Base-by-base conservation (phyloP, 2,329 filamentous ascomycete genomes). In the Pseudogymnoascus sp. region DNA sequence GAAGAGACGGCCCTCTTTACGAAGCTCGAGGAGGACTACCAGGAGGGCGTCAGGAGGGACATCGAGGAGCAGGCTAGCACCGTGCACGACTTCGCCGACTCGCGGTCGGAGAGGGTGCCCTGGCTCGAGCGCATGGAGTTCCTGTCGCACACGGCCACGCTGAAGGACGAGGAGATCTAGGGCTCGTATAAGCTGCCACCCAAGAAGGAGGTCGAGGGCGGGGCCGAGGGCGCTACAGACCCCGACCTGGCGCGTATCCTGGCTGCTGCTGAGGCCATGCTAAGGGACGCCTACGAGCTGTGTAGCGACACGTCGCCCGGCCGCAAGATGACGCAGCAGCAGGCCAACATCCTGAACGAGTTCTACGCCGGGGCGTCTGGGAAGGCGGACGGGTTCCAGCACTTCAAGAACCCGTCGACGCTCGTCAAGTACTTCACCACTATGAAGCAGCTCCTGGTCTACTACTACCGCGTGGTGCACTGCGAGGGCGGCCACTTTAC, bases 351-450 rank as follows among this genome's bases (percentile, higher is more conserved):
- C 18, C 20, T 63, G 4, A 66, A 63, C 36, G 38, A 63, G 25
- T 66, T 65, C 38, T 61, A 63, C 57, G 22, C 57, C 9, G 33
- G 41, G n/a, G 54, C 41, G 1, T 61, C 7, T n/a, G 54, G 47
- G 9, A 62, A 61, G 35, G 54, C 35, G 25, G 36, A 60, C 5
- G 25, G 54, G 9, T 65, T 66, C 36, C 9, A 36, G 33, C 60
- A 62, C 47, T 63, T 63, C 5, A 65, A 63, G 39, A 64, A 63
- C 35, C 14, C 39, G 2, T 63, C 25, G 2, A 66, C 47, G 0
- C 47, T 66, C 0, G 39, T 62, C n/a, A 65, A 20, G 2, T 64
- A 66, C 57, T 65, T 65, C 22, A 60, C 33, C n/a, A 62, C 25
- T 11, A 61, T 59, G 18, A 65, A 64, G 58, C 41, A 65, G 60